A percentile compares a stretch with the other conserved stretches of the same genome.
These are phyloP conservation scores for Avena atlantica DNA, from an alignment of 176 grass and related monocot species.

Conservation along the genomic window DNA sequence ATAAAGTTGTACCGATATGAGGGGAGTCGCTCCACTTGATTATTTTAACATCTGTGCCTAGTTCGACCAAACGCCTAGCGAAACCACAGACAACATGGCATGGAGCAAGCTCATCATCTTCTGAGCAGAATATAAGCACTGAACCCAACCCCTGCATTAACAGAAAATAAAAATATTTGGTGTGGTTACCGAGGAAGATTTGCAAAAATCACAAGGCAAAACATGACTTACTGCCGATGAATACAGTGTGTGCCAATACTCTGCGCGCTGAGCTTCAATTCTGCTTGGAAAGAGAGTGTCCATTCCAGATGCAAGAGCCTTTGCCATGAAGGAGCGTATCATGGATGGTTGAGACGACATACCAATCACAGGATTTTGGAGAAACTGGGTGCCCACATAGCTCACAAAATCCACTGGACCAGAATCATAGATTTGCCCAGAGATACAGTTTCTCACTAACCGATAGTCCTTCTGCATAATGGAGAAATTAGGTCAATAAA, in stretches of 20 bases:
- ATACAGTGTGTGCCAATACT: constrained; percentile 92
- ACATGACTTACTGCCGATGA: constrained; percentile 73
- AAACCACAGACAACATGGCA: constrained; percentile 77
- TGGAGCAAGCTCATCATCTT: constrained; percentile 88
- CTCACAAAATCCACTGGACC: constrained; percentile 78
- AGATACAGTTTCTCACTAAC: constrained; percentile 80
- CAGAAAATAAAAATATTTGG: constrained; percentile 14
- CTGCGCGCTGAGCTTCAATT: constrained; percentile 89
- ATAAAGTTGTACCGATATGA: constrained; percentile 65
- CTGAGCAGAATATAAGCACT: constrained; percentile 91
- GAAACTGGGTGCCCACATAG: constrained; percentile 62
- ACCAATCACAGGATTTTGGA: constrained; percentile 51
- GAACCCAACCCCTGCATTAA: constrained; percentile 75
- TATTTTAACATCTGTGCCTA: constrained; percentile 77
- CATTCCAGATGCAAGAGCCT: constrained; percentile 78
- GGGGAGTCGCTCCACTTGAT: constrained; percentile 78
- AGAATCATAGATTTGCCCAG: constrained; percentile 93
- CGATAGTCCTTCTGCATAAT: constrained; percentile 70
- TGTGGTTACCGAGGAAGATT: constrained; percentile 13
- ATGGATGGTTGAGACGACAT: constrained; percentile 52
- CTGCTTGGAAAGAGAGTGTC: constrained; percentile 89
- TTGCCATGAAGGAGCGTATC: constrained; percentile 77
- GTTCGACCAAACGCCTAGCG: constrained; percentile 66
- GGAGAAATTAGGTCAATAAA: constrained; percentile 42
- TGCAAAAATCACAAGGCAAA: constrained; percentile 23